A percentile compares a stretch with the other conserved stretches of the same genome.
These are phyloP conservation scores for Vaccinium myrtillus DNA, from an alignment of 148 eudicot species.

Conservation along the genomic window DNA sequence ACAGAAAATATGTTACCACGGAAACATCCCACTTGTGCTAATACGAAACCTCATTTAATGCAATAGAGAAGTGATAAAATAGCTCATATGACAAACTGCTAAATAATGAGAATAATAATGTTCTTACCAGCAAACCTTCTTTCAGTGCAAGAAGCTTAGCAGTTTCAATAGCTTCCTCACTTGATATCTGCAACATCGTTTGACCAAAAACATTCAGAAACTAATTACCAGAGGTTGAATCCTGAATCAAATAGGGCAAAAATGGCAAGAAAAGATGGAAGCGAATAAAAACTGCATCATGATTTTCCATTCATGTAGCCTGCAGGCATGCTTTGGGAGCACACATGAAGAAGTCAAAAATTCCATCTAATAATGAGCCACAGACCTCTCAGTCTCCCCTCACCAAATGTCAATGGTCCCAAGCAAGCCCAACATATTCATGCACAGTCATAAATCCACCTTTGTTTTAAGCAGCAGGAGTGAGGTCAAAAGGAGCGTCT, in stretches of 20 bases:
- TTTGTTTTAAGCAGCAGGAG: background rate
- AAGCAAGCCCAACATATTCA: background rate
- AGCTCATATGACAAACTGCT: too few relatives aligned
- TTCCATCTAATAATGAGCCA: background rate
- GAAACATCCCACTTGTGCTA: background rate
- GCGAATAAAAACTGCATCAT: background rate
- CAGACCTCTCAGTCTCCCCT: background rate
- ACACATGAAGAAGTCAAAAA: background rate
- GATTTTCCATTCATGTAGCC: background rate
- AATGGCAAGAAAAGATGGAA: background rate
- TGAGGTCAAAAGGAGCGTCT: background rate
- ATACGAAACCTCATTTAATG: background rate
- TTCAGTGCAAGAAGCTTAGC: constrained; percentile 34
- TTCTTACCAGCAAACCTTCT: constrained; percentile 58
- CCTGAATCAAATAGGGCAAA: background rate
- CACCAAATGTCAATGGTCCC: background rate
- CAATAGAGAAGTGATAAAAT: background rate
- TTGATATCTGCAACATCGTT: constrained; percentile 30
- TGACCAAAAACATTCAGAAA: background rate
- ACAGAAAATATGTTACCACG: background rate
- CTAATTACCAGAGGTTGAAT: background rate
- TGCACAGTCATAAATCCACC: background rate
- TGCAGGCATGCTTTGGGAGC: background rate
- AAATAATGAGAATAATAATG: background rate
- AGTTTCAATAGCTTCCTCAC: constrained; percentile 62